phyloP scores from a whole-genome alignment of 2,329 filamentous ascomycete species.

The Colletotrichum eremochloae region DNA sequence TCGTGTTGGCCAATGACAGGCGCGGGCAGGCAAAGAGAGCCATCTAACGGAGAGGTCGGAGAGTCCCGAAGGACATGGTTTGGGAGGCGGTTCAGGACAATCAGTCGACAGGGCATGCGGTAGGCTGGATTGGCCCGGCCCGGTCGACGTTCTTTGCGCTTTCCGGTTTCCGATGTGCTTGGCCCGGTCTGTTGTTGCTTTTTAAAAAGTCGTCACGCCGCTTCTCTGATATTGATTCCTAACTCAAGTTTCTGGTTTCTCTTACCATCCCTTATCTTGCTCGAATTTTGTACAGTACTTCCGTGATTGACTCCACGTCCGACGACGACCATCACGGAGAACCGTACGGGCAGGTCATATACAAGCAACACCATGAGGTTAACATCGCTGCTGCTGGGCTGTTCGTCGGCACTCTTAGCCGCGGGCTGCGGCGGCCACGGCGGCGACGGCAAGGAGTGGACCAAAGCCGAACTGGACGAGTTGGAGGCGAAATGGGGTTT shows the following conservation, averaged over 20 bases:
- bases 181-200: background rate
- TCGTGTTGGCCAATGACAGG: constrained; percentile 20
- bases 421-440: constrained; percentile 50
- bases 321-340: background rate
- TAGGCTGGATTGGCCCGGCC: constrained; percentile 16
- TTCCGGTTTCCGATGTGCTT: constrained; percentile 28
- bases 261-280: background rate
- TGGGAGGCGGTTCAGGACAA: background rate
- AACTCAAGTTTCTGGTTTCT: background rate
- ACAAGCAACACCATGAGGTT: constrained; percentile 33
- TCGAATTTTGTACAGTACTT: background rate
- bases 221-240: background rate
- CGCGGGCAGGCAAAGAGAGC: background rate
- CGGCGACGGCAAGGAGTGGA: constrained; percentile 60
- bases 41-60: background rate
- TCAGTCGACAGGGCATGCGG: constrained; percentile 3
- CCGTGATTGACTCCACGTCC: background rate
- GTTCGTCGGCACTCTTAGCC: constrained; percentile 45
- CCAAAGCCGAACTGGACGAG: constrained; percentile 64
- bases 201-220: constrained; percentile 8
- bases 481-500: constrained; percentile 70
- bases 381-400: constrained; percentile 38
- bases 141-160: constrained; percentile 27
- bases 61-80: background rate
- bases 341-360: background rate